Conservation (phyloP, 179 eudicot genomes). For the Beta corolliflora region DNA sequence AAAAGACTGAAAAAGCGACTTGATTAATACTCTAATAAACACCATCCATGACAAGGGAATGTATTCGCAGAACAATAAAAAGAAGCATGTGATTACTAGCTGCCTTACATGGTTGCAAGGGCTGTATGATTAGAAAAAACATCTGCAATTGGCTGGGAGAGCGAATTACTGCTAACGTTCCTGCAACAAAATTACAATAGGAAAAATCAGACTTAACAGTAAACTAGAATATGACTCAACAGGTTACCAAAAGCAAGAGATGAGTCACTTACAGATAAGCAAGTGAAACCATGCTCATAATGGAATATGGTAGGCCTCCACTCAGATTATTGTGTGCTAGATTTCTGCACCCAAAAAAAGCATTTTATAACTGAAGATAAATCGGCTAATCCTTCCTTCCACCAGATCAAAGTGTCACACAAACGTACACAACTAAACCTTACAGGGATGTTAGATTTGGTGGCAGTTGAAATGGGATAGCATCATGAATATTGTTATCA, state of each 20-base stretch:
- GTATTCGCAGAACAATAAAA: neutral
- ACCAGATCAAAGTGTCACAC: conserved; percentile 10
- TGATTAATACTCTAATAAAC: neutral
- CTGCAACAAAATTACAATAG: conserved; percentile 32
- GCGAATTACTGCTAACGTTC: conserved; percentile 72
- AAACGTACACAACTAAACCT: conserved; percentile 24
- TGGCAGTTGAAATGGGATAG: conserved; percentile 83
- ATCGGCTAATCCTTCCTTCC: conserved; percentile 2
- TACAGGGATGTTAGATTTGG: conserved; percentile 87
- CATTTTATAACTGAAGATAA: conserved; percentile 18
- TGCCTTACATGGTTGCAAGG: conserved; percentile 74
- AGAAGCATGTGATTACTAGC: conserved; percentile 9
- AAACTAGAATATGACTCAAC: conserved; percentile 7
- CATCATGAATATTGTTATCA: conserved; percentile 75
- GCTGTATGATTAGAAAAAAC: conserved; percentile 65
- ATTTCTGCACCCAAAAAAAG: conserved; percentile 60
- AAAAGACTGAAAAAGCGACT: neutral
- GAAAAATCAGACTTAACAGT: conserved; percentile 17
- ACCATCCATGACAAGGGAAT: neutral
- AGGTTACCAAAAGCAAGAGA: neutral
- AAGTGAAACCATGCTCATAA: conserved; percentile 62
- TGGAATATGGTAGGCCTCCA: conserved; percentile 83
- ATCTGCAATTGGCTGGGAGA: conserved; percentile 73
- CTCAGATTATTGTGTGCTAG: conserved; percentile 77
- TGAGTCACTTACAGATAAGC: conserved; percentile 61